These are phyloP conservation scores for Pestalotiopsis fici DNA, from an alignment of 2,329 filamentous ascomycete species.

Conservation along the genomic window DNA sequence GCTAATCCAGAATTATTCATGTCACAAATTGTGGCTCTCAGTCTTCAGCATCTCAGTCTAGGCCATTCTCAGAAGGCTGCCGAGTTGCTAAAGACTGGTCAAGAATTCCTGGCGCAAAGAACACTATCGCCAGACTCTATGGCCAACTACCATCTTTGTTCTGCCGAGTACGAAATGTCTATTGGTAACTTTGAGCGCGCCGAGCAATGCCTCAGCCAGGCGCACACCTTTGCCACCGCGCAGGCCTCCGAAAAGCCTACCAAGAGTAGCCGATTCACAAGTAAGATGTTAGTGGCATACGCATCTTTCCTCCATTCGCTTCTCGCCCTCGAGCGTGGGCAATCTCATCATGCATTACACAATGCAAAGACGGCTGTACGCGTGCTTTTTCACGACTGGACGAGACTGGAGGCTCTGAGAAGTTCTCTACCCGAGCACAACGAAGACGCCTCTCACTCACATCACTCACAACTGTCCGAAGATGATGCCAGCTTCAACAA, in stretches of 20 bases:
- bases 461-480: slow-evolving; percentile 24
- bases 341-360: slow-evolving; percentile 57
- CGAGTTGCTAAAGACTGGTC: slow-evolving; percentile 57
- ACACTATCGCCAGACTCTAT: slow-evolving; percentile 41
- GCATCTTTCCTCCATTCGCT: slow-evolving; percentile 66
- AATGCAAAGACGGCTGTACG: slow-evolving; percentile 60
- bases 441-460: slow-evolving; percentile 25
- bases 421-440: slow-evolving; percentile 13
- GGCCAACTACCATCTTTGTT: slow-evolving; percentile 65
- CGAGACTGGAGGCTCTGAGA: slow-evolving; percentile 45
- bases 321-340: slow-evolving; percentile 63
- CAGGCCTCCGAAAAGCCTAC: slow-evolving; percentile 18
- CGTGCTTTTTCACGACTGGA: slow-evolving; percentile 57
- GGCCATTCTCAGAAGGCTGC: slow-evolving; percentile 53
- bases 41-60: slow-evolving; percentile 54
- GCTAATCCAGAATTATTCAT: slow-evolving; percentile 40
- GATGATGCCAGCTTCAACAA: slow-evolving; percentile 27
- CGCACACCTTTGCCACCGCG: slow-evolving; percentile 37
- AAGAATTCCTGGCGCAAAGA: slow-evolving; percentile 45
- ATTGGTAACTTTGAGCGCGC: slow-evolving; percentile 67
- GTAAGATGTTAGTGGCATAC: slow-evolving; percentile 57
- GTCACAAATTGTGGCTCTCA: slow-evolving; percentile 47
- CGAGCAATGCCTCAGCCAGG: slow-evolving; percentile 39
- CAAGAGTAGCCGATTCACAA: slow-evolving; percentile 38
- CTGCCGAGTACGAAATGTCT: slow-evolving; percentile 73